These are phyloP conservation scores for Cutaneotrichosporon spelunceum DNA, from an alignment of 1,284 basidiomycete genomes.

Conservation along the genomic window DNA sequence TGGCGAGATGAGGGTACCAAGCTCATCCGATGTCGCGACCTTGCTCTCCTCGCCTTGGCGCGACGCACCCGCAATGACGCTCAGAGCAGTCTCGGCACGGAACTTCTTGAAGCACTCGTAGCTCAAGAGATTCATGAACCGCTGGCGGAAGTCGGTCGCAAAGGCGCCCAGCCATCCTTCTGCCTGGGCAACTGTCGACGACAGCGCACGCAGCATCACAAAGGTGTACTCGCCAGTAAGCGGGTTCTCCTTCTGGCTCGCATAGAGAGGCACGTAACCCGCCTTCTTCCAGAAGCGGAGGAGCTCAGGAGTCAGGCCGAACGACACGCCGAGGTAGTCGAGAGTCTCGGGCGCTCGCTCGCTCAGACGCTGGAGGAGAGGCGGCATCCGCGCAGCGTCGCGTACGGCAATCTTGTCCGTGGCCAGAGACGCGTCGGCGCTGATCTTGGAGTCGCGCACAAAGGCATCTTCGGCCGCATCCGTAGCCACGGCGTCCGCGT, in stretches of 20 bases:
- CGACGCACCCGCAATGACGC: constrained; percentile 77
- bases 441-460: constrained; percentile 14
- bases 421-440: constrained; percentile 56
- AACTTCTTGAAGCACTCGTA: constrained; percentile 90
- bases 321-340: constrained; percentile 95
- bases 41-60: constrained; percentile 49
- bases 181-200: constrained; percentile 56
- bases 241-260: constrained; percentile 90
- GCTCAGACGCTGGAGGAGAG: constrained; percentile 83
- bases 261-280: constrained; percentile 85
- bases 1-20: constrained; percentile 72
- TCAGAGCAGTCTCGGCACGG: constrained; percentile 77
- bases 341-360: constrained; percentile 86
- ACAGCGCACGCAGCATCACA: constrained; percentile 81
- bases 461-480: not conserved
- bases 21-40: constrained; percentile 62
- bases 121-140: constrained; percentile 84
- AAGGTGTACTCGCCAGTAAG: constrained; percentile 96
- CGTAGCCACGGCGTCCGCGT: constrained; percentile 65
- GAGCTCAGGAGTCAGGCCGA: constrained; percentile 84
- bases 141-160: constrained; percentile 83
- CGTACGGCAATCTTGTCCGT: constrained; percentile 74
- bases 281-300: constrained; percentile 96
- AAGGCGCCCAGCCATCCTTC: constrained; percentile 84
- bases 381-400: constrained; percentile 77